phyloP scores from a whole-genome alignment of 2,329 filamentous ascomycete genomes.

The Microdochium nivale region DNA sequence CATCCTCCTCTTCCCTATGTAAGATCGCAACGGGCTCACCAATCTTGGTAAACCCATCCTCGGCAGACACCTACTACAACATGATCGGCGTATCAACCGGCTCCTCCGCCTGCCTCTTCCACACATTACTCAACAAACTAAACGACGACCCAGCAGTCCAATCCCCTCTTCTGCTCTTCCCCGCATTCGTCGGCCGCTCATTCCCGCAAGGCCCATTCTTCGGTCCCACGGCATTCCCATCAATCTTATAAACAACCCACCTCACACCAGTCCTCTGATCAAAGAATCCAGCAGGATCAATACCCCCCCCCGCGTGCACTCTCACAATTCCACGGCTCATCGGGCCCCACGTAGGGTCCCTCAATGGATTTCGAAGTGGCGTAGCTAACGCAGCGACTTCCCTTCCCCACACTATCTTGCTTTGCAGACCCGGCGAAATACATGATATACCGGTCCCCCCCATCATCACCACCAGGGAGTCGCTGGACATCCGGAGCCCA shows the following conservation, averaged over 20 bases:
- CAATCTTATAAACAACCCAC: constrained; percentile 44
- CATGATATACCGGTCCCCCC: constrained; percentile 33
- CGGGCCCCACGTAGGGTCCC: constrained; percentile 30
- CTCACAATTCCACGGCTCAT: constrained; percentile 30
- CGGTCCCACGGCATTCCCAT: constrained; percentile 33
- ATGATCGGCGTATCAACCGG: constrained; percentile 29
- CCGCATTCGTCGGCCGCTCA: no score
- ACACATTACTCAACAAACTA: no score
- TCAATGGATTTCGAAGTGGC: constrained; percentile 26
- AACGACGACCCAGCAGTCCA: no score
- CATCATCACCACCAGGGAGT: no score
- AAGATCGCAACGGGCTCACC: constrained; percentile 25
- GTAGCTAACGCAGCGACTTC: constrained; percentile 34
- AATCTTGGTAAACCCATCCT: constrained; percentile 32
- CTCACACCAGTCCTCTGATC: constrained; percentile 32
- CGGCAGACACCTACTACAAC: constrained; percentile 24
- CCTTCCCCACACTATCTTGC: constrained; percentile 7
- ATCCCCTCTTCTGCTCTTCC: no score
- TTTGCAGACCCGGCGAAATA: constrained; percentile 38
- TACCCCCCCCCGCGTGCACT: constrained; percentile 35
- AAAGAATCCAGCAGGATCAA: constrained; percentile 38
- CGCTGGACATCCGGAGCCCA: constrained; percentile 45
- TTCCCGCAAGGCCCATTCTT: constrained; percentile 21
- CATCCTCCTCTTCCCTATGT: constrained; percentile 16
- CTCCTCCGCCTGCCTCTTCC: constrained; percentile 13